Evolutionary conservation across 805 yeast genomes (phyloP), one percentile per base, ranked within the genome.

Genomic region (Candida tibetensis): DNA sequence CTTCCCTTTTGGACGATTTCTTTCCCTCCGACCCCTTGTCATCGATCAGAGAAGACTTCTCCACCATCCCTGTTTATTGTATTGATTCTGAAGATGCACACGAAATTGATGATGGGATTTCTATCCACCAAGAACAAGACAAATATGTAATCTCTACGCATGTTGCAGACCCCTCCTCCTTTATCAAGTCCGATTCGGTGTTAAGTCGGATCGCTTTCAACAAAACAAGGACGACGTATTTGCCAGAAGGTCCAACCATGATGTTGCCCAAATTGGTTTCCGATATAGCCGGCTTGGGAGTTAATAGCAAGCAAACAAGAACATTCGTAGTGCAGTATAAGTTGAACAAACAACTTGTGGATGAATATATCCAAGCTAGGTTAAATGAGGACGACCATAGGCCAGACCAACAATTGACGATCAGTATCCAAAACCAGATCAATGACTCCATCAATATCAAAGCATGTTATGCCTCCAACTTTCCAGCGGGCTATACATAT

Each of bases 71-170:
- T 0, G 80, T 89, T 1, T 91, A 79, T 56, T 89, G 97, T 60
- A 87, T 91, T 41, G 99, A 93, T 61, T 72, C 82, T 2, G 76
- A 68, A 3, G 72, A 71, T 29, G 95, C 98, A 0, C 82, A 83
- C 48, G 98, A 93, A 58, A 84, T 93, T 42, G 99, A 91, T 59
- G 99, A 91, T 60, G 99, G 97, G 32, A 71, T 91, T 18, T 78
- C 96, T 1, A 66, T 91, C 14, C 66, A 65, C 30, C 45, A 43
- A 3, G 36, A 53, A 2, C 51, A 49, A 19, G 45, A 46, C 18
- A 52, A 52, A 10, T 76, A 64, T 47, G 62, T 66, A 7, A 47
- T 90, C 4, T 74, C 82, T 21, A 71, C 88, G 2, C 95, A 85
- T 57, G 77, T 91, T 45, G 97, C 98, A 1, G 89, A 91, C 57